Percentiles rank a stretch among this genome's conserved stretches.
These are phyloP conservation scores for Dacryopinax spathularia DNA, from an alignment of 768 basidiomycete species.

Conservation along the genomic window DNA sequence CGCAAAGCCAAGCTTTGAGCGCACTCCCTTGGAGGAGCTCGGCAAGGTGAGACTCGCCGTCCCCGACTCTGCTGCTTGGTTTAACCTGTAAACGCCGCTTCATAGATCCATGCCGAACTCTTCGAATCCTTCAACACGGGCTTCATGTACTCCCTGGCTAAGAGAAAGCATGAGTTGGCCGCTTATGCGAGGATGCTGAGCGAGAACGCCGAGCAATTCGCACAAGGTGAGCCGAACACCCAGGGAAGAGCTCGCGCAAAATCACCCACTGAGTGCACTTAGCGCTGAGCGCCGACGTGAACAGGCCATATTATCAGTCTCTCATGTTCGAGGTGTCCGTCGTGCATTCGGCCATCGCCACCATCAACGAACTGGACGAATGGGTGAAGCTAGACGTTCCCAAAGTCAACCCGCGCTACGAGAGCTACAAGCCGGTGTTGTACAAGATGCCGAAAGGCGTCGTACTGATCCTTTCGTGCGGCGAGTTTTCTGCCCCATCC, in stretches of 20 bases:
- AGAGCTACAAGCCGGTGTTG: conserved; percentile 15
- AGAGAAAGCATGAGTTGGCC: conserved; percentile 18
- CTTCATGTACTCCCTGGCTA: conserved; percentile 16
- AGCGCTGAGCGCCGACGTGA: conserved; percentile 15
- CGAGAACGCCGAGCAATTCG: conserved; percentile 15
- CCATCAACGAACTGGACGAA: conserved; percentile 16
- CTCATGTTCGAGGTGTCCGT: conserved; percentile 13
- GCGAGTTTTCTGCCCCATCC: background rate
- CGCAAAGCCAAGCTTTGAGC: conserved; percentile 5
- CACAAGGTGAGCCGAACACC: background rate
- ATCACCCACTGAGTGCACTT: background rate
- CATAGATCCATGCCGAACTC: conserved; percentile 12
- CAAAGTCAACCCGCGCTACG: conserved; percentile 8
- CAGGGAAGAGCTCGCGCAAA: background rate
- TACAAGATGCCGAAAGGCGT: conserved; percentile 19
- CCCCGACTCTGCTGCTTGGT: background rate
- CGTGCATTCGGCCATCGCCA: conserved; percentile 10
- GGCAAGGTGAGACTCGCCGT: background rate
- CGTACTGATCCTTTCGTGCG: conserved; percentile 14
- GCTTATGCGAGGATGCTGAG: conserved; percentile 18
- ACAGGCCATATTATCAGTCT: conserved; percentile 15
- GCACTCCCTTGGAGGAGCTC: background rate
- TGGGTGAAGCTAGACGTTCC: conserved; percentile 16
- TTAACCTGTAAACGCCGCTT: background rate
- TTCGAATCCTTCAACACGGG: conserved; percentile 16